These are phyloP conservation scores for Aspergillus sp. DNA, from an alignment of 2,329 filamentous ascomycete species.

Conservation along the genomic window DNA sequence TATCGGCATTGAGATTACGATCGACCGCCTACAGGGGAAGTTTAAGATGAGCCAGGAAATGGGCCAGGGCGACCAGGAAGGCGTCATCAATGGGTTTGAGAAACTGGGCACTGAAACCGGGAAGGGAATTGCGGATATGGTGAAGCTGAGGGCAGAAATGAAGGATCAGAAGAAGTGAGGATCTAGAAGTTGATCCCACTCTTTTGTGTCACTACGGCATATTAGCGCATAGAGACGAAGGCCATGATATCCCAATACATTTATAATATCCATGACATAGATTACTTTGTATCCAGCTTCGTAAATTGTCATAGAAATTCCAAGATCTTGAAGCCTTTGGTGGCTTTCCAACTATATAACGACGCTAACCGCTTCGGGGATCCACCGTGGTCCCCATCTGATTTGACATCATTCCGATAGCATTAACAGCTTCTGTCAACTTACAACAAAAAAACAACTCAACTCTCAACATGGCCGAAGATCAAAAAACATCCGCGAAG, in stretches of 20 bases:
- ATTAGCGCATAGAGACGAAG: neutral
- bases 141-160: slow-evolving; percentile 33
- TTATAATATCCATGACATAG: too few species aligned
- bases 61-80: slow-evolving; percentile 52
- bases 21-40: slow-evolving; percentile 58
- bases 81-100: slow-evolving; percentile 59
- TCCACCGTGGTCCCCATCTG: neutral
- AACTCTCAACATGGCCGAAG: slow-evolving; percentile 24
- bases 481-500: slow-evolving; percentile 17
- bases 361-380: neutral
- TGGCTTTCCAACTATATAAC: neutral
- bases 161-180: slow-evolving; percentile 15
- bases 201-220: neutral
- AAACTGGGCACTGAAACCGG: slow-evolving; percentile 42
- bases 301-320: too few species aligned
- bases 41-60: slow-evolving; percentile 68
- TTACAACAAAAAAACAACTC: neutral
- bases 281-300: too few species aligned
- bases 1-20: slow-evolving; percentile 60
- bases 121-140: slow-evolving; percentile 31
- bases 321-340: too few species aligned
- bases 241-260: neutral
- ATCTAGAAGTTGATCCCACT: neutral
- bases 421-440: neutral
- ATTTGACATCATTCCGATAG: neutral